These are phyloP conservation scores for Pezicula carpinea DNA, from an alignment of 2,329 filamentous ascomycete species.

Conservation along the genomic window DNA sequence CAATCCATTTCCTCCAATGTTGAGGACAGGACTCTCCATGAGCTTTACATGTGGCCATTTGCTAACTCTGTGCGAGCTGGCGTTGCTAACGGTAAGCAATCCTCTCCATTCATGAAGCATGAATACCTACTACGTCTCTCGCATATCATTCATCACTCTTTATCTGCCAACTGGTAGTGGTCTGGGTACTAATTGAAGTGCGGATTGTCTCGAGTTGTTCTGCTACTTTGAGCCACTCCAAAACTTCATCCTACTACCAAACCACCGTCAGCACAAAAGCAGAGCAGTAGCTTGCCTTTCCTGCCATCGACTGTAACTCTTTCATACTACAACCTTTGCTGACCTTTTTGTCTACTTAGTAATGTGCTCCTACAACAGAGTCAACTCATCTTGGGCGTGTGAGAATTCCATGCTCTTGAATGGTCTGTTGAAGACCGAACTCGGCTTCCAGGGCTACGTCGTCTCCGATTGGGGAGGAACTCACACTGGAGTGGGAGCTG, in stretches of 20 bases:
- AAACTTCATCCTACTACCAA: too few species aligned
- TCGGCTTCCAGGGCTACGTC: slow-evolving; percentile 45
- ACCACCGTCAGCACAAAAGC: too few species aligned
- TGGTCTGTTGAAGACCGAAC: slow-evolving; percentile 42
- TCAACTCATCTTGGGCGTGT: slow-evolving; percentile 45
- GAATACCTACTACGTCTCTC: neutral
- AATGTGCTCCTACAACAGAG: slow-evolving; percentile 73
- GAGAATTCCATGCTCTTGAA: slow-evolving; percentile 42
- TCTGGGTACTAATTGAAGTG: too few species aligned
- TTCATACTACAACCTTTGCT: too few species aligned
- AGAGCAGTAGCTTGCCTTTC: too few species aligned
- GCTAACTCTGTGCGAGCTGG: slow-evolving; percentile 55
- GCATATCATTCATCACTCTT: too few species aligned
- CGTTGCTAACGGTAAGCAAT: slow-evolving; percentile 47
- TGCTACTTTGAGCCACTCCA: too few species aligned
- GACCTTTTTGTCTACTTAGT: too few species aligned
- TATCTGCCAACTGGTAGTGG: too few species aligned
- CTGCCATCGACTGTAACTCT: too few species aligned
- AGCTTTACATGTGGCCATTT: slow-evolving; percentile 81
- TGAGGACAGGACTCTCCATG: slow-evolving; percentile 67
- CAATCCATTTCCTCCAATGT: slow-evolving; percentile 42
- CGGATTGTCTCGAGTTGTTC: too few species aligned
- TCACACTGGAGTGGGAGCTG: slow-evolving; percentile 35
- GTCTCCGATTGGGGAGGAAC: slow-evolving; percentile 35
- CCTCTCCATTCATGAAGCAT: neutral